Evolutionary conservation across 2,329 filamentous ascomycete species (phyloP), one percentile per base, ranked within the genome.

Genomic region (Cordyceps fumosorosea): DNA sequence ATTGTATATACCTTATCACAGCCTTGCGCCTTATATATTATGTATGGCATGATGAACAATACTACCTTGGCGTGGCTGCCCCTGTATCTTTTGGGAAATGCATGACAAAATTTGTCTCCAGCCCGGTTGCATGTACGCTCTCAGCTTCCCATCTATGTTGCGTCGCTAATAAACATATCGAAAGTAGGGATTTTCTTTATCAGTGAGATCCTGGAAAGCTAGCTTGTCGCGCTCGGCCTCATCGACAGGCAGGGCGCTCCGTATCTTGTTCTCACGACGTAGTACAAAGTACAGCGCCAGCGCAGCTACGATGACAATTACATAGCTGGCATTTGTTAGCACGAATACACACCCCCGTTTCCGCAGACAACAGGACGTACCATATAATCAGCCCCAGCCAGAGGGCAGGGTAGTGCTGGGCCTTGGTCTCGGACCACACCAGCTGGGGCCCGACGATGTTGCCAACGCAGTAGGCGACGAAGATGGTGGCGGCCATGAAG

Each of bases 361-460:
- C 4, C n/a, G 18, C 7, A 24, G 14, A 29, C 29, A 6, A 29
- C 29, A 6, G 18, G 14, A 69, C 77, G 61, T 65, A 81, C 78
- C 79, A 83, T 62, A 83, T 78, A 16, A 91, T 89, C 63, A 92
- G 70, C 0, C 88, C 88, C 0, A 82, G 76, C 89, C 88, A 91
- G 10, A 91, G 69, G 66, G 85, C 83, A 0, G 89, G 89, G 68
- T 91, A 91, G 72, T 91, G 89, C 54, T 81, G 70, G 0, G 70
- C 74, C 66, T 87, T 87, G 0, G 85, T 87, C 72, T 88, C 77
- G n/a, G 81, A 86, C 67, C 83, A 84, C 47, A 91, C 82, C 45
- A 91, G 77, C 73, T 89, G 87, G 3, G 89, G 89, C 0, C 89
- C 89, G 26, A 91, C 84, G 56, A 92, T 91, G 67, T 91, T 91